Base-by-base conservation (phyloP, 192 early-diverging fungal genomes). In the Umbelopsis sp. region DNA sequence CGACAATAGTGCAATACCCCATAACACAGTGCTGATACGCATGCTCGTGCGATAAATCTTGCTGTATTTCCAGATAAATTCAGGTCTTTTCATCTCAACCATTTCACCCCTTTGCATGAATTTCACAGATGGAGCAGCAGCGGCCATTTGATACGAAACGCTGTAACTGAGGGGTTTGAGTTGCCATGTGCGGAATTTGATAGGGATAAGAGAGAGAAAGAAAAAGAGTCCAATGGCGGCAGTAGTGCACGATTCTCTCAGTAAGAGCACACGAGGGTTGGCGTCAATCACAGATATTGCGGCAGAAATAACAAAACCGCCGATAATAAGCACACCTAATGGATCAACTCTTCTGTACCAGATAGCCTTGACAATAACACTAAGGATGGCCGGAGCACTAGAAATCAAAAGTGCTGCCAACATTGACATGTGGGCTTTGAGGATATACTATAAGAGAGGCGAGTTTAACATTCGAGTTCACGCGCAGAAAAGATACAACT, bases 171-270 rank as follows among this genome's bases (percentile, higher is more conserved):
- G 41, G 5, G 76, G 76, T 21, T 49, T 78, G 68, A 51, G 68
- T 49, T 35, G 27, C 9, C 11, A 35, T 46, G 50, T 46, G n/a
- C 74, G 68, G 46, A 68, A 68, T 35, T 72, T 73, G 65, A 76
- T 47, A 12, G 78, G 78, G 1, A 80, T 58, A 13, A 80, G 52
- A 20, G 71, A 72, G 52, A 49, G 22, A 41, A 80, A 47, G 67
- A 80, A 80, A 44, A 73, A 22, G 13, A 67, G 15, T 55, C 78
- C 71, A 4, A 48, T 50, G 12, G 66, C 70, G 21, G 66, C 45
- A 0, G 78, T 80, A 20, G 73, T 68, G 50, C 66, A 9, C 5
- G 78, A 80, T 67, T 80, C 74, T 45, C 74, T 67, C 61, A 80
- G 51, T 25, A 80, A 61, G 21, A 76, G 64, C n/a, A 76, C 33